Evolutionary conservation across 441 rosid genomes (phyloP).

Genomic region (Corymbia citriodora): DNA sequence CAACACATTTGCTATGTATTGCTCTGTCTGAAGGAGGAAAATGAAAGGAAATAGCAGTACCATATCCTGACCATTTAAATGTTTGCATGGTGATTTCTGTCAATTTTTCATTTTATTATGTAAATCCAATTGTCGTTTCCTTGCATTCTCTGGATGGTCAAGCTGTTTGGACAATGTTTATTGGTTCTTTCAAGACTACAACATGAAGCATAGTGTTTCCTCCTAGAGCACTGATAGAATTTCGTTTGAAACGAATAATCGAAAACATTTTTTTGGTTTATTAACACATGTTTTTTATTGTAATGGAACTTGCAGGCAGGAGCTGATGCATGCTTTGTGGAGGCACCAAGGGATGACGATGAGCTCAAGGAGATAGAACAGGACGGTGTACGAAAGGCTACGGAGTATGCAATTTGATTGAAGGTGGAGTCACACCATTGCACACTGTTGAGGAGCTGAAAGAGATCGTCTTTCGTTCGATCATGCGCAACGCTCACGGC

Average conservation of each 20-base stretch:
- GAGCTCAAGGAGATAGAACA: conserved; percentile 30
- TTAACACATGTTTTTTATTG: neutral
- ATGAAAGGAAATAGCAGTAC: neutral
- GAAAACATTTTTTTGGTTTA: neutral
- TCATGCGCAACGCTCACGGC: too few species aligned
- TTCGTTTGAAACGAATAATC: neutral
- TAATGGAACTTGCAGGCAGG: conserved; percentile 26
- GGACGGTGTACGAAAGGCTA: conserved; percentile 35
- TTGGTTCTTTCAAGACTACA: neutral
- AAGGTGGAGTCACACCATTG: conserved; percentile 42
- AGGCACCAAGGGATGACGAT: conserved; percentile 41
- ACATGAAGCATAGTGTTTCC: neutral
- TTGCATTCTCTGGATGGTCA: neutral
- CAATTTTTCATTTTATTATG: neutral
- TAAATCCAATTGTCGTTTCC: neutral
- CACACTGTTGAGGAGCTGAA: conserved; percentile 43
- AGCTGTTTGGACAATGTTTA: neutral
- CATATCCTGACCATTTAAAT: neutral
- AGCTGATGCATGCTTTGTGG: conserved; percentile 46
- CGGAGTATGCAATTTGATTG: conserved; percentile 44
- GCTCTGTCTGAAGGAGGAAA: neutral
- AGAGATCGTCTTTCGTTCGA: conserved; percentile 34
- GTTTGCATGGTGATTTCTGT: neutral
- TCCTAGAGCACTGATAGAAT: neutral
- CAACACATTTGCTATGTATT: neutral